These are phyloP conservation scores for Russula emetica DNA, from an alignment of 768 basidiomycete species.

Conservation along the genomic window DNA sequence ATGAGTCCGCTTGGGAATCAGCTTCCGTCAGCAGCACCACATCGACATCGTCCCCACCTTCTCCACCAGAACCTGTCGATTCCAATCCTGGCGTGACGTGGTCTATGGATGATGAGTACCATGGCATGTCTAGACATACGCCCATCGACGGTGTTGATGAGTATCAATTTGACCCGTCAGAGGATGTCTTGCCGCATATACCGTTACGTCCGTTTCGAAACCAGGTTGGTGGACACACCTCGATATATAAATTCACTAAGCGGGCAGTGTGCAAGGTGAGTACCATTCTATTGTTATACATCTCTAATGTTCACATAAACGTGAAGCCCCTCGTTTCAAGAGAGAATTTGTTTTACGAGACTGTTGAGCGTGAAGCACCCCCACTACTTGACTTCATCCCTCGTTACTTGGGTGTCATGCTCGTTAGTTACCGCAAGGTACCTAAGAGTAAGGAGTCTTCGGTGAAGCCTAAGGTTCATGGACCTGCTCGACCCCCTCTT, in stretches of 20 bases:
- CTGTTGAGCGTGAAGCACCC: slow-evolving; percentile 90
- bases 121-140: slow-evolving; percentile 19
- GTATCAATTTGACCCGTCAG: slow-evolving; percentile 42
- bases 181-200: slow-evolving; percentile 75
- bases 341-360: slow-evolving; percentile 97
- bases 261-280: slow-evolving; percentile 97
- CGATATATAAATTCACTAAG: slow-evolving; percentile 97
- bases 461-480: slow-evolving; percentile 16
- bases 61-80: slow-evolving; percentile 35
- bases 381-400: slow-evolving; percentile 92
- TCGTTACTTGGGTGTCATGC: slow-evolving; percentile 98
- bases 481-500: slow-evolving; percentile 31
- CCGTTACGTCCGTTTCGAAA: slow-evolving; percentile 94
- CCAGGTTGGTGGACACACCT: slow-evolving; percentile 95
- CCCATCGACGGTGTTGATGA: slow-evolving; percentile 29
- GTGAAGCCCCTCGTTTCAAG: slow-evolving; percentile 87
- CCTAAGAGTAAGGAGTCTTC: slow-evolving; percentile 29
- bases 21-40: slow-evolving; percentile 59
- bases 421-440: slow-evolving; percentile 90
- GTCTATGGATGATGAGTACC: slow-evolving; percentile 36
- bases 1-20: slow-evolving; percentile 74
- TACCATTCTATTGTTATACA: slow-evolving; percentile 6
- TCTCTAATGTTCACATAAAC: slow-evolving; percentile 5
- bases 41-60: slow-evolving; percentile 49
- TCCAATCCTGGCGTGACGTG: slow-evolving; percentile 32